phyloP scores from a whole-genome alignment of 345 rosid species.

The Arabidopsis arenosa region DNA sequence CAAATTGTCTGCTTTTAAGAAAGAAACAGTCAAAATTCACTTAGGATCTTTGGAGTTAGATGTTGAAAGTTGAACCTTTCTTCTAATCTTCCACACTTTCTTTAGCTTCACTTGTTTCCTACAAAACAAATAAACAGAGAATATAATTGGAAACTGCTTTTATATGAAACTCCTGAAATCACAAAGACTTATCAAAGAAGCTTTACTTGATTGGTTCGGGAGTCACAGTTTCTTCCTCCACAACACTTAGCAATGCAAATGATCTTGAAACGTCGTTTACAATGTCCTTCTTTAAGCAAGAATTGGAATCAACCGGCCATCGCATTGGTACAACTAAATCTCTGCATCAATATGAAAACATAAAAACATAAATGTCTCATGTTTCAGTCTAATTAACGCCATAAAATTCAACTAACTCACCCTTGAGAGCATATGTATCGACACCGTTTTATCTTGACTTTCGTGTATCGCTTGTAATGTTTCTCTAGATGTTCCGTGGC shows the following conservation, averaged over 20 bases:
- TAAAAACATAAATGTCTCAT: not conserved
- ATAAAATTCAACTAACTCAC: conserved; percentile 25
- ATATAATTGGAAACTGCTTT: not conserved
- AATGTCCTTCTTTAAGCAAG: conserved; percentile 13
- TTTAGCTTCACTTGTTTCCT: conserved; percentile 25
- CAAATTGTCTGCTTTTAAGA: not conserved
- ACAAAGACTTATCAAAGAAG: conserved; percentile 10
- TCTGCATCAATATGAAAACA: conserved; percentile 30
- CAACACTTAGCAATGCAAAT: conserved; percentile 34
- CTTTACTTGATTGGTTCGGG: conserved; percentile 29
- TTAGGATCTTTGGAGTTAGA: conserved; percentile 13
- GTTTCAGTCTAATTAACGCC: not conserved
- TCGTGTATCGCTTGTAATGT: conserved; percentile 34
- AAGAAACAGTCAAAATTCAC: not conserved
- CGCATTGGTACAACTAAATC: conserved; percentile 40
- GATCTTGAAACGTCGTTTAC: conserved; percentile 29
- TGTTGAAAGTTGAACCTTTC: conserved; percentile 20
- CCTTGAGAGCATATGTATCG: conserved; percentile 32
- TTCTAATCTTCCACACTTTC: conserved; percentile 11
- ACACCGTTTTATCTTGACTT: conserved; percentile 38
- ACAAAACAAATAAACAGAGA: conserved; percentile 5
- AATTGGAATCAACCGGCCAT: conserved; percentile 32
- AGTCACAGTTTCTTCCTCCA: conserved; percentile 14
- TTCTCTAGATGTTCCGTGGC: conserved; percentile 32
- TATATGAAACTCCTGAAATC: not conserved